Evolutionary conservation across 805 yeast genomes (phyloP), one percentile per base, ranked within the genome.

Genomic region (Starmerella bacillaris): DNA sequence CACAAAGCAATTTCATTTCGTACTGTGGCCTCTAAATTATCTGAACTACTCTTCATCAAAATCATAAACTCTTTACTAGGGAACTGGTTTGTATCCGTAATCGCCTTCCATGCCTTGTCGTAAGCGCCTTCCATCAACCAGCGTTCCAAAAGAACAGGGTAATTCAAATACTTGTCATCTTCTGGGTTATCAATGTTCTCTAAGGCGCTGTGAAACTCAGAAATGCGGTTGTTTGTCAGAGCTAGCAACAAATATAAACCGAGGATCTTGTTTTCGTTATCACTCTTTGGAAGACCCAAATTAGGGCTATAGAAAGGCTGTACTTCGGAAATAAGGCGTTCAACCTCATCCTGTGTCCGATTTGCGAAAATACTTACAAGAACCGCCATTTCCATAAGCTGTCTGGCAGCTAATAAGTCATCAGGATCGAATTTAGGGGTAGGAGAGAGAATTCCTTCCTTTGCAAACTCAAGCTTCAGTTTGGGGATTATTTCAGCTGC

Each of bases 91-190:
- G 63, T 62, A 40, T 70, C 68, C 35, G 74, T 71, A 43, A 78
- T 65, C 37, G 78, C 65, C 46, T 70, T 74, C 77, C 89, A 78
- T 31, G 84, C 86, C 56, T 79, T 79, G 56, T 82, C 89, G 57
- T 84, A 89, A 44, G 86, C 78, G 29, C 98, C 98, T 59, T 89
- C 96, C 76, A 86, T 82, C 45, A 89, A 68, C 77, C 92, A 80
- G 45, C 79, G 74, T 55, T 89, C 96, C 48, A 89, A 72, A 46
- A 74, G 73, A 36, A 86, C 74, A 18, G 96, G 96, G 54, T 83
- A 83, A 32, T 71, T 68, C 46, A 86, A 62, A 53, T 66, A 79
- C 45, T 66, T 62, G 53, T 79, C 93, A 24, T 65, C 62, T 46
- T 80, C 86, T 41, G 70, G 61, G 41, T 59, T 63, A 46, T 66